Evolutionary conservation across 129 eudicot species (phyloP), one percentile per base, ranked within the genome.

Genomic region (Flaveria ramosissima): DNA sequence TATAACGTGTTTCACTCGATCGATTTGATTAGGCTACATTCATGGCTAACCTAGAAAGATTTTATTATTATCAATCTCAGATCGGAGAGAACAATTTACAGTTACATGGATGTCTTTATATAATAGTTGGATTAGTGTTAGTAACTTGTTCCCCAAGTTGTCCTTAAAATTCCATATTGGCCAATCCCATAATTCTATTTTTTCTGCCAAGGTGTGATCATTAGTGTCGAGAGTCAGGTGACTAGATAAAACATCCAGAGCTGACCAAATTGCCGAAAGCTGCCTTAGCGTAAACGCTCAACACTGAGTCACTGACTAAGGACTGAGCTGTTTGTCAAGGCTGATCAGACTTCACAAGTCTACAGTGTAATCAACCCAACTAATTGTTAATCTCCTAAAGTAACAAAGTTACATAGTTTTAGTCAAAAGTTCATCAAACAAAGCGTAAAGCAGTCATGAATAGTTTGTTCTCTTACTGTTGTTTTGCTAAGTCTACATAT

Each of bases 361-460:
- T 14, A 50, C 56, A 50, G 4, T 19, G 8, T 53, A 53, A 53
- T 53, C 48, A 10, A 10, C 10, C 64, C 24, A n/a, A 74, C 19
- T 74, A 60, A 24, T 13, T 42, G 7, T 59, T 36, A 21, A 24
- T 60, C 42, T 42, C 42, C 59, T 45, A 62, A 23, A 46, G 12
- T 46, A 27, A 46, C 71, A 46, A 26, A 23, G 45, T 27, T 55
- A 46, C 55, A 39, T 46, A 73, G 46, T 47, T 70, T 45, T 55
- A 74, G 46, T 74, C 42, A 46, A 69, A 69, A 69, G 41, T 20
- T 69, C 20, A 23, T 41, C 71, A 41, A 42, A 39, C 6, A n/a
- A 17, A 16, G 42, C 51, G 3, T 67, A 39, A 67, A 41, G 51
- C 71, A 41, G 71, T 67, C 23, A n/a, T 67, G 15, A 41, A 17